A percentile compares a stretch with the other conserved stretches of the same genome.
These are phyloP conservation scores for Boletus speciosus DNA, from an alignment of 768 basidiomycete species.

Conservation along the genomic window DNA sequence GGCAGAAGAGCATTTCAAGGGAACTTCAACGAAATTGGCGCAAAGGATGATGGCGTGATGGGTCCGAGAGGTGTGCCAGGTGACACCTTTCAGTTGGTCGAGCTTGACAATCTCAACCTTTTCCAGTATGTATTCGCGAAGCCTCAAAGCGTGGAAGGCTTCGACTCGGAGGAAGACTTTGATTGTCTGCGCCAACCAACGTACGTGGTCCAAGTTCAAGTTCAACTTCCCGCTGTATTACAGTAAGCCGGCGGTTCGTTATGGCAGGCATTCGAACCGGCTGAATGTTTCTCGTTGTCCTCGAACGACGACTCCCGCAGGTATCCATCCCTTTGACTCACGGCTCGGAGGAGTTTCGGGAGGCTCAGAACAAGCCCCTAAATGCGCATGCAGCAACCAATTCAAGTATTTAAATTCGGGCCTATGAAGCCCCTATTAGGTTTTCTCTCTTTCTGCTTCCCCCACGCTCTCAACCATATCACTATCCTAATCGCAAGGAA, in stretches of 20 bases:
- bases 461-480: not conserved
- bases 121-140: not conserved
- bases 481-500: not conserved
- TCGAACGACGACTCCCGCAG: not conserved
- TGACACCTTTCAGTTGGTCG: not conserved
- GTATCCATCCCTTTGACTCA: not conserved
- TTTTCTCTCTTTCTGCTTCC: not conserved
- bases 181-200: not conserved
- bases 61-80: not conserved
- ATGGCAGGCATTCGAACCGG: not conserved
- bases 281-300: not conserved
- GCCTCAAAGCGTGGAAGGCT: not conserved
- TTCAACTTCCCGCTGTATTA: not conserved
- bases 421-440: not conserved
- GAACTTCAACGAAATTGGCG: not conserved
- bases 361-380: not conserved
- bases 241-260: not conserved
- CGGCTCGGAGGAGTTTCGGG: not conserved
- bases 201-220: not conserved
- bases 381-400: not conserved
- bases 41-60: not conserved
- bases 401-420: not conserved
- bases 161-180: not conserved
- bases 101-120: not conserved
- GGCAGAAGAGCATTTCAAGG: constrained; percentile 84